phyloP scores from a whole-genome alignment of 2,329 filamentous ascomycete genomes.

The Elsinoe fawcettii region DNA sequence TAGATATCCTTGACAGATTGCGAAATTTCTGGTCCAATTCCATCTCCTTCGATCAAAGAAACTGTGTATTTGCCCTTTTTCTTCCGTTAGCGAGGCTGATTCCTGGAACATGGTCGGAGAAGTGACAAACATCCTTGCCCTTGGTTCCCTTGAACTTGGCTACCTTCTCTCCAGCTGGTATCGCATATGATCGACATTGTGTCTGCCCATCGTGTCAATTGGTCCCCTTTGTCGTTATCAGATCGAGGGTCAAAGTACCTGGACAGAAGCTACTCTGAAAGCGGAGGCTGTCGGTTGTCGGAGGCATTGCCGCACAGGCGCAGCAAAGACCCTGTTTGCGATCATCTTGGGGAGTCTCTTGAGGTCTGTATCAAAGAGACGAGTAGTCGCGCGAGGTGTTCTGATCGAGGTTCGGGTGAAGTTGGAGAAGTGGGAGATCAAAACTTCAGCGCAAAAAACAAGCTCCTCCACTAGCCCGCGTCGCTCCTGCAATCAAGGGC shows the following conservation, averaged over 20 bases:
- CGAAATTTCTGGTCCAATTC: slow-evolving; percentile 95
- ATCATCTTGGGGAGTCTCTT: slow-evolving; percentile 57
- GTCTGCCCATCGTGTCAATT: slow-evolving; percentile 20
- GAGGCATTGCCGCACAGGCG: slow-evolving; percentile 71
- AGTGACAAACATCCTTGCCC: slow-evolving; percentile 67
- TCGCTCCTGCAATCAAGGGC: background rate
- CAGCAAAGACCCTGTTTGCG: slow-evolving; percentile 68
- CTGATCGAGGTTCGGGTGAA: background rate
- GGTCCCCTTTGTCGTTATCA: slow-evolving; percentile 6
- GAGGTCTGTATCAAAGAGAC: slow-evolving; percentile 2
- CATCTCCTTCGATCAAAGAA: slow-evolving; percentile 96
- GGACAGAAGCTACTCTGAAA: slow-evolving; percentile 27
- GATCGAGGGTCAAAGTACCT: slow-evolving; percentile 16
- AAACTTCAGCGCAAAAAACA: slow-evolving; percentile 14
- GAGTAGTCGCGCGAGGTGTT: slow-evolving; percentile 13
- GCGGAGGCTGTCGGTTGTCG: slow-evolving; percentile 47
- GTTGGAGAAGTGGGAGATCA: slow-evolving; percentile 13
- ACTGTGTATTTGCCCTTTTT: slow-evolving; percentile 86
- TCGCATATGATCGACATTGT: slow-evolving; percentile 48
- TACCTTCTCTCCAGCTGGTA: slow-evolving; percentile 56
- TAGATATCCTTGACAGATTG: slow-evolving; percentile 99
- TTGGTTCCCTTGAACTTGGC: slow-evolving; percentile 92
- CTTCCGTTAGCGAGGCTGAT: slow-evolving; percentile 6
- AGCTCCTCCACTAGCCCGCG: slow-evolving; percentile 8
- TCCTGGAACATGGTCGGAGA: slow-evolving; percentile 7